Evolutionary conservation across 306 rosid genomes (phyloP).

Genomic region (Lathyrus oleraceus): DNA sequence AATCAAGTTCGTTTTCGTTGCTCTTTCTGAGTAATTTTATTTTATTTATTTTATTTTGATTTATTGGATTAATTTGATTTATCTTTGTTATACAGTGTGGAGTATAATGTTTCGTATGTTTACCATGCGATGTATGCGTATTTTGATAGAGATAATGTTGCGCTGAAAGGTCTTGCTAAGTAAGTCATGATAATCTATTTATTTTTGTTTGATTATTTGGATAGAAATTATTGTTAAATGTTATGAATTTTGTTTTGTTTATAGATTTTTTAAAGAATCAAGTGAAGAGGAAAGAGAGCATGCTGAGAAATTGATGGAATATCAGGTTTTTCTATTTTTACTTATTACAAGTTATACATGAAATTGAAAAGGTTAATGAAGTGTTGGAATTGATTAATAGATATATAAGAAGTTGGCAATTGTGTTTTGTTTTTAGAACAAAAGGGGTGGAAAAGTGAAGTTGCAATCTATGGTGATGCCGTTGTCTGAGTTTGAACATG

Average conservation of each 20-base stretch:
- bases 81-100: slow-evolving; percentile 59
- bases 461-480: slow-evolving; percentile 74
- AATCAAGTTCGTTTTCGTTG: slow-evolving; percentile 61
- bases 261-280: slow-evolving; percentile 85
- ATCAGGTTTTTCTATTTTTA: slow-evolving; percentile 60
- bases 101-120: slow-evolving; percentile 88
- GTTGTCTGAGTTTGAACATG: slow-evolving; percentile 66
- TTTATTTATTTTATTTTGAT: background rate
- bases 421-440: slow-evolving; percentile 51
- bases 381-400: background rate
- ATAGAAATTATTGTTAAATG: slow-evolving; percentile 2
- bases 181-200: slow-evolving; percentile 42
- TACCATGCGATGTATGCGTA: slow-evolving; percentile 96
- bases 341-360: background rate
- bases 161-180: slow-evolving; percentile 91
- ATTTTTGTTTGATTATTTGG: slow-evolving; percentile 1
- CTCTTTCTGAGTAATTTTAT: background rate
- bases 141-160: slow-evolving; percentile 93
- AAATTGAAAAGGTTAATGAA: too few relatives aligned
- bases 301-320: slow-evolving; percentile 92
- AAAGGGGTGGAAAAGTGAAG: slow-evolving; percentile 86
- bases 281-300: slow-evolving; percentile 92
- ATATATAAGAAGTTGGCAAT: background rate
- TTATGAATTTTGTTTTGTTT: background rate
- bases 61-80: background rate